A percentile compares a stretch with the other conserved stretches of the same genome.
Conservation (phyloP, 805 yeast species). For the Spathaspora girioi region DNA sequence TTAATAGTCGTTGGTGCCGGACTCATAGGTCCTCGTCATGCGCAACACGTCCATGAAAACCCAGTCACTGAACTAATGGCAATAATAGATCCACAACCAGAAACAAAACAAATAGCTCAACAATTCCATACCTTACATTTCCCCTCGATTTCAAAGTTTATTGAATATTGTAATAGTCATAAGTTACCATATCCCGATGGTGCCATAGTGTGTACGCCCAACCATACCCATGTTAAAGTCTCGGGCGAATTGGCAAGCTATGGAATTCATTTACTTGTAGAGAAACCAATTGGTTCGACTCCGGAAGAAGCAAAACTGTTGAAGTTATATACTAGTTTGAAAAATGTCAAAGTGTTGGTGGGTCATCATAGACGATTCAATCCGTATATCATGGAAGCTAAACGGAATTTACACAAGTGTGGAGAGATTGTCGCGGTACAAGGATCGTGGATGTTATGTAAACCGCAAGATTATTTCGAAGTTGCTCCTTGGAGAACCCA, state of each 20-base stretch:
- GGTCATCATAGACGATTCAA: conserved; percentile 42
- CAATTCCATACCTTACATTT: conserved; percentile 19
- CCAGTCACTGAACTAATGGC: conserved; percentile 25
- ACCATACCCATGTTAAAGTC: conserved; percentile 32
- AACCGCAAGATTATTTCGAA: conserved; percentile 30
- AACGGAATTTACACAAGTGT: conserved; percentile 21
- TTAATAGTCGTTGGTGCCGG: conserved; percentile 36
- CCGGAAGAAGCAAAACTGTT: conserved; percentile 29
- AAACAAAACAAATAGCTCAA: conserved; percentile 22
- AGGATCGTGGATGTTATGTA: conserved; percentile 36
- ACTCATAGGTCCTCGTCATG: conserved; percentile 40
- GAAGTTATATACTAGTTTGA: conserved; percentile 17
- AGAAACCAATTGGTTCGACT: conserved; percentile 32
- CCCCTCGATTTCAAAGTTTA: conserved; percentile 19
- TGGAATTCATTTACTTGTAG: conserved; percentile 33
- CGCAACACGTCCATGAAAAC: conserved; percentile 25
- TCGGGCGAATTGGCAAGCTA: conserved; percentile 27
- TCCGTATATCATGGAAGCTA: conserved; percentile 34
- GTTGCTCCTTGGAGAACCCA: conserved; percentile 32
- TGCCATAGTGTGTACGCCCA: conserved; percentile 39
- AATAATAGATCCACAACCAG: conserved; percentile 31
- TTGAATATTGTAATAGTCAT: conserved; percentile 16
- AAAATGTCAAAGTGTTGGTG: conserved; percentile 26
- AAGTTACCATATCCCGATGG: conserved; percentile 26
- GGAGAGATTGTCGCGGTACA: conserved; percentile 35